phyloP scores from a whole-genome alignment of 208 protist genomes.

The Perkinsela sp. region DNA sequence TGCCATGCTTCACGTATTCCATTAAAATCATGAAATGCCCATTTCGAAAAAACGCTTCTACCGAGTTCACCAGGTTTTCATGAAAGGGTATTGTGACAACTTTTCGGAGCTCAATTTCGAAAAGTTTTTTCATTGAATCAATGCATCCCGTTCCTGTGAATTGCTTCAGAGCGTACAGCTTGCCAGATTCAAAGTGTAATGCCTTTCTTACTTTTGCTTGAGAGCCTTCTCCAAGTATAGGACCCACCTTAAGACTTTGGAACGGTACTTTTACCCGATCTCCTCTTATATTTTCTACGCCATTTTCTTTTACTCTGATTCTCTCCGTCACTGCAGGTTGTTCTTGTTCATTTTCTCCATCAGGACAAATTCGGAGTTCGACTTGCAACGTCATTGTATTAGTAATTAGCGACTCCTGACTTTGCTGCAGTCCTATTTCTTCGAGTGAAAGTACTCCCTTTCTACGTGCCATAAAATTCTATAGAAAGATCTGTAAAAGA shows the following conservation, averaged over 20 bases:
- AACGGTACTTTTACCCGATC: slow-evolving; percentile 43
- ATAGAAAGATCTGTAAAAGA: background rate
- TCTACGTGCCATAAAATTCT: background rate
- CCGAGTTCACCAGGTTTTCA: slow-evolving; percentile 53
- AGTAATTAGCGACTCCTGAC: background rate
- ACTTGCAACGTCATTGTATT: background rate
- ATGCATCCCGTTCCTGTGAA: slow-evolving; percentile 30
- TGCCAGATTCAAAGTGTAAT: slow-evolving; percentile 19
- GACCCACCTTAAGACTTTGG: slow-evolving; percentile 40
- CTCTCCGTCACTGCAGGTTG: background rate
- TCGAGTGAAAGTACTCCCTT: background rate
- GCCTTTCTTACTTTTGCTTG: slow-evolving; percentile 54
- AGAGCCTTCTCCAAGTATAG: slow-evolving; percentile 39
- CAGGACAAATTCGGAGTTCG: background rate
- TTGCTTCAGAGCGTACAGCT: slow-evolving; percentile 60
- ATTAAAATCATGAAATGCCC: slow-evolving; percentile 50
- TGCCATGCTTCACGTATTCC: slow-evolving; percentile 62
- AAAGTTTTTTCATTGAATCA: slow-evolving; percentile 21
- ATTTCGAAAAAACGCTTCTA: slow-evolving; percentile 60
- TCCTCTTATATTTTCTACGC: background rate
- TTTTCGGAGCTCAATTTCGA: slow-evolving; percentile 38
- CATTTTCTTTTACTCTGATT: background rate
- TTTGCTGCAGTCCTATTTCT: background rate
- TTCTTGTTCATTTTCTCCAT: background rate
- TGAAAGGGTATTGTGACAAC: slow-evolving; percentile 36